A percentile compares a stretch with the other conserved stretches of the same genome.
Evolutionary conservation across 495 filamentous ascomycete genomes (phyloP).

Genomic region (Lentithecium fluviatile): DNA sequence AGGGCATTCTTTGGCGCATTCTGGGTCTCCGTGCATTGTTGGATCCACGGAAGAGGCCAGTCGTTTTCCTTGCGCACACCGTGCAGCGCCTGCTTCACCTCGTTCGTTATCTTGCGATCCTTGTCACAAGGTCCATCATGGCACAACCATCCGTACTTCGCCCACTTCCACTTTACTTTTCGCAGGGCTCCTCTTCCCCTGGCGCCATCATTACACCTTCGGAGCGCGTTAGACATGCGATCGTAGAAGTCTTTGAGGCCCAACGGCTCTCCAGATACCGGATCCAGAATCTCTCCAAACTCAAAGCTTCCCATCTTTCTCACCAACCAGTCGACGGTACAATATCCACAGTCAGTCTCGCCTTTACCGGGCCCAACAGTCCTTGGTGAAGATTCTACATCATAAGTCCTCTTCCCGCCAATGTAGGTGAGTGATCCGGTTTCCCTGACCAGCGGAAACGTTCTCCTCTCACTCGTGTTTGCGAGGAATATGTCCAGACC

Average conservation of each 20-base stretch:
- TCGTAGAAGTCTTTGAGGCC: slow-evolving; percentile 2
- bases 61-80: not conserved
- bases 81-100: not conserved
- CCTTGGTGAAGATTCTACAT: too few relatives aligned
- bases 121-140: not conserved
- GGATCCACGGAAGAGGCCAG: not conserved
- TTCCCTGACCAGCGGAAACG: too few relatives aligned
- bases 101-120: not conserved
- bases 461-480: too few relatives aligned
- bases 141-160: slow-evolving; percentile 2
- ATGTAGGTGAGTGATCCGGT: too few relatives aligned
- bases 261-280: not conserved
- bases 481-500: too few relatives aligned
- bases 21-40: not conserved
- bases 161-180: not conserved
- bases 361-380: not conserved
- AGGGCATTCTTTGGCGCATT: not conserved
- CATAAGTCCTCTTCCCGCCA: too few relatives aligned
- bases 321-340: slow-evolving; percentile 9
- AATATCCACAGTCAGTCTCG: slow-evolving; percentile 2
- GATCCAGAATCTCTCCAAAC: slow-evolving; percentile 10
- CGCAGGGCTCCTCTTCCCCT: not conserved
- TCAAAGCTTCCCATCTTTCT: slow-evolving; percentile 6
- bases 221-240: not conserved
- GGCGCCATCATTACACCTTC: not conserved